phyloP scores from a whole-genome alignment of 768 basidiomycete species.

The Lentinus brumalis region DNA sequence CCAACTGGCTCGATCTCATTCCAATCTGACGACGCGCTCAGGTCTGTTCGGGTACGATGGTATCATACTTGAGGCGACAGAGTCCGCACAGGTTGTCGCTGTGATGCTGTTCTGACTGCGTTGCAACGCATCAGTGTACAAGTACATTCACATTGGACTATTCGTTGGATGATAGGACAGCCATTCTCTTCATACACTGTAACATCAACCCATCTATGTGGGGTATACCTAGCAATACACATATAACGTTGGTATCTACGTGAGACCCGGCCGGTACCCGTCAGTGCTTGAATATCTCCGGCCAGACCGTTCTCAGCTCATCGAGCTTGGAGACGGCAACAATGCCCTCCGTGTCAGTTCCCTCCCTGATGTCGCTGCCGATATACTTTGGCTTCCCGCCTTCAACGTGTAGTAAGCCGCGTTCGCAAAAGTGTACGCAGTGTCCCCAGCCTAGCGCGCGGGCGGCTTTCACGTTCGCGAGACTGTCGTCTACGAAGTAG shows the following conservation, averaged over 20 bases:
- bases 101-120: constrained; percentile 57
- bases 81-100: constrained; percentile 74
- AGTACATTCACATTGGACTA: background rate
- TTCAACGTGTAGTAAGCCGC: constrained; percentile 62
- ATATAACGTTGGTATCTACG: background rate
- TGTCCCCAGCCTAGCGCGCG: constrained; percentile 66
- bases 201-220: background rate
- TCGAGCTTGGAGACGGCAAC: constrained; percentile 58
- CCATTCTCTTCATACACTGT: background rate
- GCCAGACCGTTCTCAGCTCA: constrained; percentile 71
- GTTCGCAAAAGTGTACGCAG: constrained; percentile 77
- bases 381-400: constrained; percentile 56
- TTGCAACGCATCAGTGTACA: background rate
- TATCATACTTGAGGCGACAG: constrained; percentile 76
- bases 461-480: constrained; percentile 69
- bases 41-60: constrained; percentile 78
- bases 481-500: constrained; percentile 80
- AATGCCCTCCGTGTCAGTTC: constrained; percentile 47
- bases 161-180: background rate
- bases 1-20: background rate
- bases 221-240: background rate
- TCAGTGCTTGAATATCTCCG: constrained; percentile 62
- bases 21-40: constrained; percentile 27
- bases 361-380: constrained; percentile 39
- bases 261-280: background rate